A percentile compares a stretch with the other conserved stretches of the same genome.
Conservation (phyloP, 2,329 filamentous ascomycete species). For the Aspergillus hiratsukae region DNA sequence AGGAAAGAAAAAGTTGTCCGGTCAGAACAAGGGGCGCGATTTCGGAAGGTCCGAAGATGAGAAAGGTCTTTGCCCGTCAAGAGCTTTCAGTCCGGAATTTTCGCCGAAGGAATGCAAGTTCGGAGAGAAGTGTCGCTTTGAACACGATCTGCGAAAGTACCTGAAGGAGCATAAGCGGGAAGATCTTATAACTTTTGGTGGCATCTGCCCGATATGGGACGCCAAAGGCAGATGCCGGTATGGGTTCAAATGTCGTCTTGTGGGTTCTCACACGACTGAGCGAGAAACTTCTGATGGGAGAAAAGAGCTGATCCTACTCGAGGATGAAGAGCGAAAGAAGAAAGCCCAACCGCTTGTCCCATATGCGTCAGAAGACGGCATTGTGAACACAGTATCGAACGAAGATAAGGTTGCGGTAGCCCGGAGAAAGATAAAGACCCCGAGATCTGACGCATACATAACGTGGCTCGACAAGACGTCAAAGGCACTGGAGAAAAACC, state of each 20-base stretch:
- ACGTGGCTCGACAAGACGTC: constrained; percentile 70
- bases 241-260: constrained; percentile 94
- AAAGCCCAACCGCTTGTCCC: constrained; percentile 29
- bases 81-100: constrained; percentile 70
- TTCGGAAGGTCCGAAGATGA: constrained; percentile 78
- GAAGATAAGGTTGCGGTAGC: constrained; percentile 70
- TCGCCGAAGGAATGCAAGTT: constrained; percentile 71
- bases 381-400: constrained; percentile 70
- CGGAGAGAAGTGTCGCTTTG: constrained; percentile 73
- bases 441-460: constrained; percentile 70
- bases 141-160: constrained; percentile 83
- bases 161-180: constrained; percentile 74
- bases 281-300: constrained; percentile 70
- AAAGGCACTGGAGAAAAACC: constrained; percentile 43
- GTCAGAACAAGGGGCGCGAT: constrained; percentile 77
- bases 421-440: constrained; percentile 65
- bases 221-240: constrained; percentile 69
- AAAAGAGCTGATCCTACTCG: constrained; percentile 72
- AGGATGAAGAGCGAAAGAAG: constrained; percentile 48
- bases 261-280: constrained; percentile 80
- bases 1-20: constrained; percentile 53
- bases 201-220: constrained; percentile 78
- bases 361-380: constrained; percentile 50
- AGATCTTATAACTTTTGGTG: constrained; percentile 71
- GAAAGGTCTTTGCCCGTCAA: constrained; percentile 71